phyloP scores from a whole-genome alignment of 257 asterid genomes.

The Solanum chaucha region DNA sequence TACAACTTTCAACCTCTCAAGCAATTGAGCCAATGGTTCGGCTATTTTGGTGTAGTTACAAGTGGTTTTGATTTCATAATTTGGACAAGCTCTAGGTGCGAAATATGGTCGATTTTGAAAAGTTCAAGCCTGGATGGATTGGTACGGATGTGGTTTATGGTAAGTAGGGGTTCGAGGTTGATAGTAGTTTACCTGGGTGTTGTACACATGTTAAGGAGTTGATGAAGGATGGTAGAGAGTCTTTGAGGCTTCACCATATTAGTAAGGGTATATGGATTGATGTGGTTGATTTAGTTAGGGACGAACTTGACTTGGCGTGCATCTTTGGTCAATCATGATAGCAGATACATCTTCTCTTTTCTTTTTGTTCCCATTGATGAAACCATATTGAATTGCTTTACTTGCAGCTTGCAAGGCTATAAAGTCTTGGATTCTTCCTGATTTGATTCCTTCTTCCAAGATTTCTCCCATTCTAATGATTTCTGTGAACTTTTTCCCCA shows the following conservation, averaged over 20 bases:
- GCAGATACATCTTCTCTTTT: neutral
- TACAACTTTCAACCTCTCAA: neutral
- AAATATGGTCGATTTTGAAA: neutral
- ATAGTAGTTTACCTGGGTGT: neutral
- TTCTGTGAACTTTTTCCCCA: neutral
- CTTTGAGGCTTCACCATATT: neutral
- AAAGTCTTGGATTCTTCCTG: neutral
- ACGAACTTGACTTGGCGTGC: neutral
- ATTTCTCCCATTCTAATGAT: neutral
- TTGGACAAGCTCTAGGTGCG: neutral
- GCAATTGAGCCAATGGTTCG: neutral
- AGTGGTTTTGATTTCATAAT: neutral
- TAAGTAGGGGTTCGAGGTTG: neutral
- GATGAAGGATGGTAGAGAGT: too few species aligned
- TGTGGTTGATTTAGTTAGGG: neutral
- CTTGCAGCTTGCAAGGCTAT: neutral
- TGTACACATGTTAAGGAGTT: neutral
- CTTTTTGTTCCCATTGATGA: neutral
- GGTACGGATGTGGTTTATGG: neutral
- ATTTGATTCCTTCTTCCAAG: neutral
- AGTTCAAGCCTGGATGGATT: neutral
- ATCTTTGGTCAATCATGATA: neutral
- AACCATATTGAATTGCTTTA: neutral
- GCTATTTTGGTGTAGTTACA: neutral
- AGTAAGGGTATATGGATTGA: neutral